These are phyloP conservation scores for Penicillium sp. DNA, from an alignment of 2,329 filamentous ascomycete species.

Conservation along the genomic window DNA sequence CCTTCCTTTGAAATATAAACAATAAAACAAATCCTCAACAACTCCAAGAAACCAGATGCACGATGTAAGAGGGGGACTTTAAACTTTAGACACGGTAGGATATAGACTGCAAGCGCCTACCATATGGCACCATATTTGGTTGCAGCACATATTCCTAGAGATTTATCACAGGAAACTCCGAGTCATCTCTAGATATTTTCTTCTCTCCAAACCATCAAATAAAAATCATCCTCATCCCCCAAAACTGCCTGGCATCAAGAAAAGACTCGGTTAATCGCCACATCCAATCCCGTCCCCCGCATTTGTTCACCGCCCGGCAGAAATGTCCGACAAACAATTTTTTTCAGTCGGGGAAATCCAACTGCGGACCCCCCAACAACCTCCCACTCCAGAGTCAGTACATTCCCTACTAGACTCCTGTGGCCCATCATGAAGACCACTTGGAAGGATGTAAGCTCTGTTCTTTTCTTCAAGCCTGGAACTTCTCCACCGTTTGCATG, in stretches of 20 bases:
- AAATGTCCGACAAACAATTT: conserved; percentile 30
- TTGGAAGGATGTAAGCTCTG: conserved; percentile 58
- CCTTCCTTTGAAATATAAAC: background rate
- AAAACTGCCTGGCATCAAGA: no score
- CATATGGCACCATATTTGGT: no score
- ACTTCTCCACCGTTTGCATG: background rate
- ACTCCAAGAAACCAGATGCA: background rate
- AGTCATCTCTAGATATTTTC: no score
- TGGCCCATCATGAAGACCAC: conserved; percentile 60
- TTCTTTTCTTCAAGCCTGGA: background rate
- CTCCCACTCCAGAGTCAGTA: conserved; percentile 33
- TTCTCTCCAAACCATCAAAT: background rate
- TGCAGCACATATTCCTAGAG: no score
- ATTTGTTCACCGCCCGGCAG: conserved; percentile 27
- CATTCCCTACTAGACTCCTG: conserved; percentile 27
- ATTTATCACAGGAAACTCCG: no score
- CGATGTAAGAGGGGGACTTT: background rate
- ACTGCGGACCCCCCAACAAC: conserved; percentile 25
- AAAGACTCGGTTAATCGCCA: conserved; percentile 19
- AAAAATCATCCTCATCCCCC: no score
- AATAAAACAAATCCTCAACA: background rate
- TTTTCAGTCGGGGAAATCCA: conserved; percentile 28
- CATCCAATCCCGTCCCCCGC: conserved; percentile 28
- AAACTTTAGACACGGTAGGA: no score
- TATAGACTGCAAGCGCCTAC: no score